phyloP scores from a whole-genome alignment of 2,329 filamentous ascomycete species.

The Exophiala lecanii-corni region DNA sequence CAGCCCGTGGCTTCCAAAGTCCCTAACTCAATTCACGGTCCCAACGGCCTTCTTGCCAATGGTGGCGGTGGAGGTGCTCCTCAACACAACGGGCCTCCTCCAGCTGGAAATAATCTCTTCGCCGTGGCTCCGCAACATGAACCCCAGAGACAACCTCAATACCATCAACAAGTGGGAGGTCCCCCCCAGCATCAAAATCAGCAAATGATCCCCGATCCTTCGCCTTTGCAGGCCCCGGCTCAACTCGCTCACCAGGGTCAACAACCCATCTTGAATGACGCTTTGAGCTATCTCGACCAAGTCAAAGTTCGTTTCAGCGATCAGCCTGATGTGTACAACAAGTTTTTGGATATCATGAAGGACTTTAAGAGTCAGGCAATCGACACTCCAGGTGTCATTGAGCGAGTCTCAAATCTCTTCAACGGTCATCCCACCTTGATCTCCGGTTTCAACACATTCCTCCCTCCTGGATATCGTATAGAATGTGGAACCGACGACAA shows the following conservation, averaged over 20 bases:
- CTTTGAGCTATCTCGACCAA: slow-evolving; percentile 93
- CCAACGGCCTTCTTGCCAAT: slow-evolving; percentile 78
- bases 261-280: slow-evolving; percentile 77
- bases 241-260: slow-evolving; percentile 66
- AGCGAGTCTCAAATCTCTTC: slow-evolving; percentile 90
- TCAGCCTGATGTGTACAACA: slow-evolving; percentile 94
- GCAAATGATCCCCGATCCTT: slow-evolving; percentile 41
- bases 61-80: slow-evolving; percentile 56
- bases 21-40: slow-evolving; percentile 79
- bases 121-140: slow-evolving; percentile 37
- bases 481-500: slow-evolving; percentile 93
- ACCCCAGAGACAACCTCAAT: slow-evolving; percentile 54
- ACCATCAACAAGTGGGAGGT: slow-evolving; percentile 52
- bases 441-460: slow-evolving; percentile 96
- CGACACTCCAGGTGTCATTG: slow-evolving; percentile 95
- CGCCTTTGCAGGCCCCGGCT: slow-evolving; percentile 48
- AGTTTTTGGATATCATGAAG: slow-evolving; percentile 98
- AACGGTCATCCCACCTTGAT: slow-evolving; percentile 93
- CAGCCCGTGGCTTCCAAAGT: slow-evolving; percentile 85
- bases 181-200: slow-evolving; percentile 48
- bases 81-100: slow-evolving; percentile 49
- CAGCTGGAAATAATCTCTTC: slow-evolving; percentile 57
- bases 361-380: slow-evolving; percentile 99
- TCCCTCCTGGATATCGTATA: slow-evolving; percentile 92
- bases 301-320: slow-evolving; percentile 98